Base-by-base conservation (phyloP, 257 asterid genomes). In the Leonotis leonurus region DNA sequence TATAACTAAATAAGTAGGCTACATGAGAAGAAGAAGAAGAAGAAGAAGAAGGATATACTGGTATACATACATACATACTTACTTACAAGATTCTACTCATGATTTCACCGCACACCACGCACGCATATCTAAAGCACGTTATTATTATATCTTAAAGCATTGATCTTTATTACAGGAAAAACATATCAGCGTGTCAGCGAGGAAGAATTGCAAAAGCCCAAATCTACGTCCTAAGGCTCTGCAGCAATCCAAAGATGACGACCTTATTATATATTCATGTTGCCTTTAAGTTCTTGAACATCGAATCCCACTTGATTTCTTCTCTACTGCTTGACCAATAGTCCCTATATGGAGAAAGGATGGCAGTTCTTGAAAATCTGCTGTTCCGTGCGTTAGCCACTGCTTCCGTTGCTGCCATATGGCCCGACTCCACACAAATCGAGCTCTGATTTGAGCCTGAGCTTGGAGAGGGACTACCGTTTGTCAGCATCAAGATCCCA, bases 241-340 rank as follows among this genome's bases (percentile, higher is more conserved):
- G 13, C 33, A n/a, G 17, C 5, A 37, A 30, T 16, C 39, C 17
- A 40, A 56, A 32, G 48, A 50, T 56, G 4, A 29, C 18, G 6
- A 36, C n/a, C n/a, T n/a, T n/a, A n/a, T n/a, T 52, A 33, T 56
- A n/a, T 18, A 56, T 22, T 80, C 74, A 87, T 9, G 96, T 87
- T 14, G 95, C 95, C 70, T 85, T 87, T 85, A 83, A 70, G 70
- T 85, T 75, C 65, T 77, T 79, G 60, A 87, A 90, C 95, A 87
- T 78, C 7, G 78, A 61, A 73, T 83, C 96, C 96, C 95, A 90
- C 77, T 72, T 82, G 41, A 83, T 67, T 27, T 84, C 90, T 53
- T 83, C 91, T 20, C 64, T 26, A 14, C 77, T 62, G 58, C 79
- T 56, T 5, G 73, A 74, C 78, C 77, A 74, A 49, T 66, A 64